Percentiles rank a stretch among this genome's conserved stretches.
phyloP scores from a whole-genome alignment of 805 yeast species.

The Teunomyces aglyptinius region DNA sequence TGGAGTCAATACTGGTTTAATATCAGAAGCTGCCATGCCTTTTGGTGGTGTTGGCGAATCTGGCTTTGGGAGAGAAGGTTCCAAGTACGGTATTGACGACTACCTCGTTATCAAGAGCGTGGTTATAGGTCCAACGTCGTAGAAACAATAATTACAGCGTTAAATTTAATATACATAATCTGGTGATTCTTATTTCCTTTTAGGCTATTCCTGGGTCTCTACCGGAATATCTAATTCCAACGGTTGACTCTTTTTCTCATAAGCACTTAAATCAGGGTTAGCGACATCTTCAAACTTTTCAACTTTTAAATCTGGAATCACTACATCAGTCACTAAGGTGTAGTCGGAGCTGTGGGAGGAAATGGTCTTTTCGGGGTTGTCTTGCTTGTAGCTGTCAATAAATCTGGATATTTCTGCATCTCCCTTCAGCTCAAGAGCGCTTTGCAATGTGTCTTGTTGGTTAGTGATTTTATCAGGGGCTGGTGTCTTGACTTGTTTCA shows the following conservation, averaged over 20 bases:
- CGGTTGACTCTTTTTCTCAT: slow-evolving; percentile 7
- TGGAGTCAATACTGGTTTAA: slow-evolving; percentile 73
- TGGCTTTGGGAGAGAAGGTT: slow-evolving; percentile 81
- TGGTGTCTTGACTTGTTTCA: background rate
- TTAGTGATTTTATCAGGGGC: background rate
- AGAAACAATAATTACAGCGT: background rate
- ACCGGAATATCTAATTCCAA: background rate
- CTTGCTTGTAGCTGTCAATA: slow-evolving; percentile 14
- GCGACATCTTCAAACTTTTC: slow-evolving; percentile 24
- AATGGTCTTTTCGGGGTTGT: slow-evolving; percentile 15
- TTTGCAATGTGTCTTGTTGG: slow-evolving; percentile 5
- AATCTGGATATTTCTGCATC: slow-evolving; percentile 11
- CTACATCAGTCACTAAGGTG: slow-evolving; percentile 6
- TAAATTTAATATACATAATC: background rate
- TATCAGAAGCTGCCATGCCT: slow-evolving; percentile 67
- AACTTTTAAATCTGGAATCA: slow-evolving; percentile 14
- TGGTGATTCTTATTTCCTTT: background rate
- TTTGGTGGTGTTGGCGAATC: slow-evolving; percentile 79
- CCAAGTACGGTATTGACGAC: slow-evolving; percentile 73
- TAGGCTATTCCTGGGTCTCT: background rate
- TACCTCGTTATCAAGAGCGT: slow-evolving; percentile 65
- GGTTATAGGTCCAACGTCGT: slow-evolving; percentile 41
- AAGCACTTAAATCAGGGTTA: slow-evolving; percentile 17
- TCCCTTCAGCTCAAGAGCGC: slow-evolving; percentile 2
- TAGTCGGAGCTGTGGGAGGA: slow-evolving; percentile 14